Conservation (phyloP, 495 filamentous ascomycete genomes). For the Podospora appendiculata region DNA sequence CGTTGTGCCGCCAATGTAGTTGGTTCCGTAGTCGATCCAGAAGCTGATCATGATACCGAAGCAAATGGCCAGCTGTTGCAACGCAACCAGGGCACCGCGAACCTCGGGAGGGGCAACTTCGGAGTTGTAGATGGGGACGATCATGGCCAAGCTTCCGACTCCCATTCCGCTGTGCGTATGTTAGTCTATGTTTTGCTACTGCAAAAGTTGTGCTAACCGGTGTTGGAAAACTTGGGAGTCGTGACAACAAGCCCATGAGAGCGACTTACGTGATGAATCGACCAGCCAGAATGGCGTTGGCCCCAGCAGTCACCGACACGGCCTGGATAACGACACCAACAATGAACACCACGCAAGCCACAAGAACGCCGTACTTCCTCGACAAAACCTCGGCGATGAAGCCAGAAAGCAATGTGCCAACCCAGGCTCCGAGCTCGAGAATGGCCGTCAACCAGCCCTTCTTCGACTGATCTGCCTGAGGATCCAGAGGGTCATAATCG, state of each 20-base stretch:
- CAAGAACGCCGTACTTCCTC: slow-evolving; percentile 65
- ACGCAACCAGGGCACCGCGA: slow-evolving; percentile 62
- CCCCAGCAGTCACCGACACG: slow-evolving; percentile 47
- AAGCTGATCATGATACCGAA: slow-evolving; percentile 79
- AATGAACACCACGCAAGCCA: slow-evolving; percentile 66
- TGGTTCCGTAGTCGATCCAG: slow-evolving; percentile 75
- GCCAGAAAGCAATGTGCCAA: slow-evolving; percentile 67
- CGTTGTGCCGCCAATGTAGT: slow-evolving; percentile 69
- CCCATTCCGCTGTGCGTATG: slow-evolving; percentile 47
- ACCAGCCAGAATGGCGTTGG: slow-evolving; percentile 59
- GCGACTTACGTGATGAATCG: slow-evolving; percentile 58
- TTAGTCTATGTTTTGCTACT: no score
- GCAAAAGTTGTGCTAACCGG: no score
- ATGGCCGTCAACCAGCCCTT: slow-evolving; percentile 78
- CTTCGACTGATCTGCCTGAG: slow-evolving; percentile 47
- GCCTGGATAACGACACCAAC: slow-evolving; percentile 71
- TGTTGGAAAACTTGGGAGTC: no score
- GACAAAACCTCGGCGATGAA: slow-evolving; percentile 68
- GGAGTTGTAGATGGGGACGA: slow-evolving; percentile 62
- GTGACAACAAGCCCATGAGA: background rate
- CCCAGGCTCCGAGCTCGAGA: slow-evolving; percentile 75
- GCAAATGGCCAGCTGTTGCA: slow-evolving; percentile 76
- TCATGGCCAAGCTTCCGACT: slow-evolving; percentile 61
- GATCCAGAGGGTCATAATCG: slow-evolving; percentile 42
- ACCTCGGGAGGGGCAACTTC: slow-evolving; percentile 56